Conservation (phyloP, 257 asterid genomes). For the Solanum phureja region DNA sequence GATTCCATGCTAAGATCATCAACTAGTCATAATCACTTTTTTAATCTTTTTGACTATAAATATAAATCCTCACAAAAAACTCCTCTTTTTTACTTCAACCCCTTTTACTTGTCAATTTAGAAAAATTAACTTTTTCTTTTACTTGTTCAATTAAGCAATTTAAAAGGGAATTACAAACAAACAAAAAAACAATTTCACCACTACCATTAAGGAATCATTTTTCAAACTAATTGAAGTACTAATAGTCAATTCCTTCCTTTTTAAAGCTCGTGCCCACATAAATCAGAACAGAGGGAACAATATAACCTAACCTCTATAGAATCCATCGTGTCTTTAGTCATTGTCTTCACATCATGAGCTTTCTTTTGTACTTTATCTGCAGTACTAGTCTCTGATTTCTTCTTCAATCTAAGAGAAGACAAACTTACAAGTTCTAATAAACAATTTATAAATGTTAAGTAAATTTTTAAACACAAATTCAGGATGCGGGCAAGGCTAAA, state of each 20-base stretch:
- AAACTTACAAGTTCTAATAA: background rate
- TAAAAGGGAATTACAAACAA: background rate
- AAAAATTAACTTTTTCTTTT: background rate
- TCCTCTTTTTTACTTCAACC: background rate
- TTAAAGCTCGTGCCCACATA: background rate
- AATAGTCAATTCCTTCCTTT: background rate
- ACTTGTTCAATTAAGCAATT: background rate
- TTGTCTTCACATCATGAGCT: constrained; percentile 9
- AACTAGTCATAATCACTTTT: background rate
- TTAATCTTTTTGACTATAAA: background rate
- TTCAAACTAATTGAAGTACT: background rate
- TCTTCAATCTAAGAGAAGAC: background rate
- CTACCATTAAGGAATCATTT: background rate
- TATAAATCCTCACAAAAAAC: background rate
- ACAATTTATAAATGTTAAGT: background rate
- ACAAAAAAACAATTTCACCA: background rate
- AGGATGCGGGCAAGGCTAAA: background rate
- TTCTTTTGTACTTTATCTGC: constrained; percentile 11
- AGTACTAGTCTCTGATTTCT: no score
- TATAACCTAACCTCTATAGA: constrained; percentile 12
- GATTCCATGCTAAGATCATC: background rate
- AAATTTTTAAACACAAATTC: background rate
- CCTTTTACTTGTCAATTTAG: background rate
- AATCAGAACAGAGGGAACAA: background rate
- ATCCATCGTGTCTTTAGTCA: constrained; percentile 11